A percentile compares a stretch with the other conserved stretches of the same genome.
phyloP scores from a whole-genome alignment of 2,329 filamentous ascomycete genomes.

The Penicillium sp. region DNA sequence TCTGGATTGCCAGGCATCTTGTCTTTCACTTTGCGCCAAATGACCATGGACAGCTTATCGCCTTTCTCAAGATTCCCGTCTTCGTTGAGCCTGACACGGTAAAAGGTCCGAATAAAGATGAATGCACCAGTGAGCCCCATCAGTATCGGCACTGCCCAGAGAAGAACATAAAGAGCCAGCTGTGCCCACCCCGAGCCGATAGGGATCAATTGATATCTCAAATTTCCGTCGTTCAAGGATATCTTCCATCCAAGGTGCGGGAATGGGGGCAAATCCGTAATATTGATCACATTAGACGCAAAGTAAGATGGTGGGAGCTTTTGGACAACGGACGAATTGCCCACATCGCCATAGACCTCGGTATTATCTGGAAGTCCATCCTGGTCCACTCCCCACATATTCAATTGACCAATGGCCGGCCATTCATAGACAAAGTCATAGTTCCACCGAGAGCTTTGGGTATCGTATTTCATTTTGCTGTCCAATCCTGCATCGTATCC shows the following conservation, averaged over 20 bases:
- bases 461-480: conserved; percentile 52
- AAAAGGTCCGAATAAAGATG: conserved; percentile 60
- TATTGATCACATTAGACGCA: conserved; percentile 56
- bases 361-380: conserved; percentile 61
- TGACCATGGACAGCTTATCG: conserved; percentile 36
- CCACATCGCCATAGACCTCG: conserved; percentile 60
- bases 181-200: conserved; percentile 55
- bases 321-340: conserved; percentile 59
- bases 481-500: conserved; percentile 60
- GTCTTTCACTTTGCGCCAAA: conserved; percentile 36
- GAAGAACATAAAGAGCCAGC: conserved; percentile 53
- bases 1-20: conserved; percentile 31
- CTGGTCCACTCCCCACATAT: conserved; percentile 65
- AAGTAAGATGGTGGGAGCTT: conserved; percentile 60
- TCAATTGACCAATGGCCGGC: conserved; percentile 61
- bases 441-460: conserved; percentile 53
- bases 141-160: conserved; percentile 54
- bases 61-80: conserved; percentile 54
- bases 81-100: conserved; percentile 62
- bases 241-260: conserved; percentile 57
- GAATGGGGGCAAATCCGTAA: conserved; percentile 54
- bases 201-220: conserved; percentile 52
- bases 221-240: conserved; percentile 53
- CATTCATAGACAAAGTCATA: conserved; percentile 63
- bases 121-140: conserved; percentile 52